Evolutionary conservation across 1,284 basidiomycete genomes (phyloP).

Genomic region (Ceratobasidium sp.): DNA sequence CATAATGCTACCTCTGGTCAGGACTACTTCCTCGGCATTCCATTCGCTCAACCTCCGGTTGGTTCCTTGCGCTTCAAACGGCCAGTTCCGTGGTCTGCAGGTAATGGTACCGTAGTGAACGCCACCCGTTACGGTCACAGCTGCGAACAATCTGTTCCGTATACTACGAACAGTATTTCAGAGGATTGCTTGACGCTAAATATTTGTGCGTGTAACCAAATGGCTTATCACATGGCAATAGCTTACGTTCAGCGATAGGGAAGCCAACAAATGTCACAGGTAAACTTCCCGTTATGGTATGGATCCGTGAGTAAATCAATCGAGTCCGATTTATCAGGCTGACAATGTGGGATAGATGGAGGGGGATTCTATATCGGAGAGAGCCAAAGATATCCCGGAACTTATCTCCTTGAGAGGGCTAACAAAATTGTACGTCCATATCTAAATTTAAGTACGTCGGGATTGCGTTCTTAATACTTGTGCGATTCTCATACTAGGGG

Average conservation of each 20-base stretch:
- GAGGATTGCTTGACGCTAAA: conserved; percentile 39
- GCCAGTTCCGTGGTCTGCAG: conserved; percentile 15
- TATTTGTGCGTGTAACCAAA: conserved; percentile 15
- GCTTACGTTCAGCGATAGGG: background rate
- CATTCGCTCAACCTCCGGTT: conserved; percentile 36
- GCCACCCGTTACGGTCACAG: conserved; percentile 9
- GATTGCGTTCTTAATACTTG: no score
- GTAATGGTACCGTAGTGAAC: background rate
- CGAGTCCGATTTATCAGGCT: background rate
- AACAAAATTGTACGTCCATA: background rate
- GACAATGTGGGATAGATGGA: background rate
- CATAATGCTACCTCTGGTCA: conserved; percentile 22
- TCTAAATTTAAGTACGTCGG: background rate
- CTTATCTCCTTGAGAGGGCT: conserved; percentile 8
- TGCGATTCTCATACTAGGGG: conserved; percentile 42
- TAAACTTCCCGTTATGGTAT: conserved; percentile 29
- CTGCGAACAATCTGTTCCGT: background rate
- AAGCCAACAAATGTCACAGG: background rate
- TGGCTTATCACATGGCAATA: background rate
- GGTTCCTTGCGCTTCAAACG: conserved; percentile 27
- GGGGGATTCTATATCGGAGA: background rate
- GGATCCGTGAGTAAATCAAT: conserved; percentile 7
- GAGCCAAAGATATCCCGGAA: background rate
- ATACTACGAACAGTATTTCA: background rate
- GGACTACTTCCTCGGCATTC: conserved; percentile 40